Evolutionary conservation across 371 early-diverging fungal species (phyloP).

Genomic region (Mucor irregularis): DNA sequence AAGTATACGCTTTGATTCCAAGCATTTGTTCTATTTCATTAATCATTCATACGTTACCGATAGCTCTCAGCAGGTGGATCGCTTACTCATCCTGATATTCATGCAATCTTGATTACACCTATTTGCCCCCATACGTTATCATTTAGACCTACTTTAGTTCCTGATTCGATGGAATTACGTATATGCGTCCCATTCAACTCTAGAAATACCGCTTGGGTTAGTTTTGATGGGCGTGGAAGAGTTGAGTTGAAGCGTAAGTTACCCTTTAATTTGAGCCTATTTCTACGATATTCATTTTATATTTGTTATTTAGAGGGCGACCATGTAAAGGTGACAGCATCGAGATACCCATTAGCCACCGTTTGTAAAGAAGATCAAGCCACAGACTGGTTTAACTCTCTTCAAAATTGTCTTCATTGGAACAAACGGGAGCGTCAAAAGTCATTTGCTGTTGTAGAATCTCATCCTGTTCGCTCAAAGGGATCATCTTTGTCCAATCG

Average conservation of each 20-base stretch:
- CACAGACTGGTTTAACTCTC: slow-evolving; percentile 82
- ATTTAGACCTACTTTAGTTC: slow-evolving; percentile 93
- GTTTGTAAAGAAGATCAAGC: slow-evolving; percentile 78
- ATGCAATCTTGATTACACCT: slow-evolving; percentile 90
- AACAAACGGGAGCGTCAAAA: slow-evolving; percentile 81
- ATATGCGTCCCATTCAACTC: slow-evolving; percentile 79
- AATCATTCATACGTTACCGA: no score
- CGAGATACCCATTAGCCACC: slow-evolving; percentile 86
- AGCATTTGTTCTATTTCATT: not conserved
- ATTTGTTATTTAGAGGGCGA: slow-evolving; percentile 69
- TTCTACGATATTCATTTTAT: not conserved
- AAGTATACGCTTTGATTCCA: no score
- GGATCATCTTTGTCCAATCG: not conserved
- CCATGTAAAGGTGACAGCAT: slow-evolving; percentile 82
- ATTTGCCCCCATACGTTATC: slow-evolving; percentile 96
- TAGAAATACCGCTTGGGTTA: slow-evolving; percentile 80
- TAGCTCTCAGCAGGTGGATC: slow-evolving; percentile 92
- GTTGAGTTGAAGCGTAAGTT: slow-evolving; percentile 76
- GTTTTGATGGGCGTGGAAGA: slow-evolving; percentile 91
- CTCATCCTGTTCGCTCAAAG: slow-evolving; percentile 7
- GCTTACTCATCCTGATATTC: slow-evolving; percentile 92
- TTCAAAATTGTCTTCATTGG: slow-evolving; percentile 82
- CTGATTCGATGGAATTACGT: slow-evolving; percentile 85
- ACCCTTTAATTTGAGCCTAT: not conserved
- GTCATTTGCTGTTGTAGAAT: slow-evolving; percentile 56